Base-by-base conservation (phyloP, 257 asterid genomes). In the Nicotiana noctiflora region DNA sequence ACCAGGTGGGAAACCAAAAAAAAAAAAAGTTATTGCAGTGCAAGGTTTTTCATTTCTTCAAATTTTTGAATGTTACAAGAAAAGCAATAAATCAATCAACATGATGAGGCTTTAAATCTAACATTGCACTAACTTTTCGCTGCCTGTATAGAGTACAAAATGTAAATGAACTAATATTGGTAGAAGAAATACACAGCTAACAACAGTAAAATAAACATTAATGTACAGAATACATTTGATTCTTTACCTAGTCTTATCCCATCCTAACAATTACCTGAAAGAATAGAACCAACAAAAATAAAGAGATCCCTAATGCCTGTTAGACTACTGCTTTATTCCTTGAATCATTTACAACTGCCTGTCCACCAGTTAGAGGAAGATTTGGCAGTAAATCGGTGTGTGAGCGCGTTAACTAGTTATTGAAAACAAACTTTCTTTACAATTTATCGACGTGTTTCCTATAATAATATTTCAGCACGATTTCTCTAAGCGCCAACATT, bases 301-400 rank as follows among this genome's bases (percentile, higher is more conserved):
- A 12, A 10, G 70, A 56, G 29, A 72, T 34, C 25, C 79, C 44
- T 74, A 74, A 15, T 74, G 25, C 79, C 61, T 74, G 79, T 74
- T 74, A 74, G 44, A 74, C 79, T 74, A 74, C 79, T 74, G 79
- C 44, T 74, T 74, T 74, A 49, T 74, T 74, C 62, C 52, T 77
- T 67, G 51, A 34, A 44, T 18, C 85, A 82, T 90, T 89, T 90
- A 91, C 88, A 86, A 66, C 61, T 27, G 86, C 86, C 82, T 79
- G 83, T 88, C 86, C 79, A 51, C 83, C 84, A 81, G 76, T 70
- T 60, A 79, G 5, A 4, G 60, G 72, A 72, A 21, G 76, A 81
- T 81, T 79, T 82, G 80, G 84, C 84, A 87, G 81, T 85, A 88
- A 91, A 85, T 89, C 86, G 83, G 88, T 75, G 81, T 77, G 85